Evolutionary conservation across 2,329 filamentous ascomycete genomes (phyloP), one percentile per base, ranked within the genome.

Genomic region (Hirsutella rhossiliensis): DNA sequence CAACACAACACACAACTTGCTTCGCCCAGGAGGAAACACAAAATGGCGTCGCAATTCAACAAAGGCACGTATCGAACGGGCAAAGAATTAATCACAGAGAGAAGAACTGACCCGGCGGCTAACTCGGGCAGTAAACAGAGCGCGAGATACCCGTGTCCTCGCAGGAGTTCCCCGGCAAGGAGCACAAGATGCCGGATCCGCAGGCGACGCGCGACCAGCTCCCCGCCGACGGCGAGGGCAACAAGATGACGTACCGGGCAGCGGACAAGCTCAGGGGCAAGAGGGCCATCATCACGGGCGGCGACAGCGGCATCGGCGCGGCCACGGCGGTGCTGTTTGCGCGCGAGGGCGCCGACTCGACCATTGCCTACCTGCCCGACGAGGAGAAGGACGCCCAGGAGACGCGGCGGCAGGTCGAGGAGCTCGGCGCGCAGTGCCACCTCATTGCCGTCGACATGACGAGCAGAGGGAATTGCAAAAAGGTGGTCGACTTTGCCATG

Each of bases 241-340:
- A 78, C 12, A 80, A 23, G 23, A 23, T 13, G 12, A 38, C 40
- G 52, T 90, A 92, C 66, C 79, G 80, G 57, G 76, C 83, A 4
- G 82, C 85, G 1, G 80, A 78, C 41, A 94, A 92, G 65, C 75
- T 92, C 7, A 63, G 76, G 54, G 84, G 79, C 48, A 85, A 82
- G 62, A 84, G 78, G 47, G 84, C 85, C 8, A 63, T 92, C 46
- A 90, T 92, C 54, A 90, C 86, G 0, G 85, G 85, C 15, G 86
- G 86, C 4, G 85, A 31, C 29, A 31, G 29, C 29, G 29, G 29
- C 29, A 31, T 31, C 29, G 29, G 29, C 29, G 29, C 29, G 82
- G 76, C 86, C 1, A 76, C 81, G 1, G 84, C 86, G 1, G 72
- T 90, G 15, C 69, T 92, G 0, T 92, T 82, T 54, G 85, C 85